Evolutionary conservation across 768 basidiomycete genomes (phyloP).

Genomic region (Mycena vitilis): DNA sequence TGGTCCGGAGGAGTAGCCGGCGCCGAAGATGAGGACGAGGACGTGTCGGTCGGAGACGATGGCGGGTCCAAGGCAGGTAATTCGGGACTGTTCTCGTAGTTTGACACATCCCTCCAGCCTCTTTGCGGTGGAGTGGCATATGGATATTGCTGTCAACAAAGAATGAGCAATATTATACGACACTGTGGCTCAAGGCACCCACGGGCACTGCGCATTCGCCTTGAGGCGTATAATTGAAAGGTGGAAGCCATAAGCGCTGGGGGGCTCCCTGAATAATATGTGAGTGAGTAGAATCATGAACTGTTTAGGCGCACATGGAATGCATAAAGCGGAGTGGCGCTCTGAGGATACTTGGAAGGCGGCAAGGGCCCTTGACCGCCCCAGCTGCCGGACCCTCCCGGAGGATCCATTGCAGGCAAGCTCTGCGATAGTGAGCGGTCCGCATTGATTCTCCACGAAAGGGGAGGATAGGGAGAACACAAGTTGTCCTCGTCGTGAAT

Average conservation of each 20-base stretch:
- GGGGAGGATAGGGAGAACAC: not conserved
- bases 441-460: constrained; percentile 1
- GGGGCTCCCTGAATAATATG: not conserved
- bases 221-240: not conserved
- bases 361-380: not conserved
- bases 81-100: not conserved
- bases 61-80: not conserved
- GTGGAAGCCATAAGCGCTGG: not conserved
- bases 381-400: constrained; percentile 27
- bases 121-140: not conserved
- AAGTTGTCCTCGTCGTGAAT: not conserved
- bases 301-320: not conserved
- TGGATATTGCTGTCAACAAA: constrained; percentile 1
- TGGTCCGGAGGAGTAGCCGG: constrained; percentile 3
- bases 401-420: constrained; percentile 15
- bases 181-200: not conserved
- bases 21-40: not conserved
- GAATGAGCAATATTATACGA: not conserved
- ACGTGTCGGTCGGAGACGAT: constrained; percentile 5
- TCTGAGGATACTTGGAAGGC: constrained; percentile 1
- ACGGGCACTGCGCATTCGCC: not conserved
- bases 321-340: not conserved
- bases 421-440: constrained; percentile 12
- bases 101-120: not conserved
- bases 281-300: not conserved